These are phyloP conservation scores for Pseudocercospora crystallina DNA, from an alignment of 2,329 filamentous ascomycete species.

Conservation along the genomic window DNA sequence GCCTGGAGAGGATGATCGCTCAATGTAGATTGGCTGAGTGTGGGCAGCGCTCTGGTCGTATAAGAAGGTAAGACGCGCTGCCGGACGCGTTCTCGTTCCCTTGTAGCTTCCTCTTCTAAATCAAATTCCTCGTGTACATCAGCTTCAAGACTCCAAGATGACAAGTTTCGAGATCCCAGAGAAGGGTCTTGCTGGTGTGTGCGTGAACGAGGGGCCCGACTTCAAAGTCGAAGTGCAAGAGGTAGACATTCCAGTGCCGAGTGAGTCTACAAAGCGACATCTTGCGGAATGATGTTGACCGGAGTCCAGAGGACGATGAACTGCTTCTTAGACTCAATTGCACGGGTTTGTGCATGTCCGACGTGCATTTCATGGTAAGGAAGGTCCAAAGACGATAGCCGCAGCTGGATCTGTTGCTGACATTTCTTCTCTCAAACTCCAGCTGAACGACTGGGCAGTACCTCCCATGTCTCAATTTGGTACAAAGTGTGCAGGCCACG, in stretches of 20 bases:
- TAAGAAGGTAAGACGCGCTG: neutral
- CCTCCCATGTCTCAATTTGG: conserved; percentile 46
- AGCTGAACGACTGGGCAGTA: conserved; percentile 50
- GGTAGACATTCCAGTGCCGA: conserved; percentile 51
- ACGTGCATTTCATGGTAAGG: conserved; percentile 55
- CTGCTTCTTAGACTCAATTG: conserved; percentile 58
- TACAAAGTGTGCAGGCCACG: conserved; percentile 43
- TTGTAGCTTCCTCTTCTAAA: neutral
- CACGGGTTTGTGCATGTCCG: conserved; percentile 59
- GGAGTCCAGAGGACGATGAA: conserved; percentile 42
- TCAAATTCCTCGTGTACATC: neutral
- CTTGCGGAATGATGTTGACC: neutral
- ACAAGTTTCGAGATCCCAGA: conserved; percentile 39
- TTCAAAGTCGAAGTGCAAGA: conserved; percentile 50
- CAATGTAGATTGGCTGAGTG: neutral
- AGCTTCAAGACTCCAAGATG: conserved; percentile 2
- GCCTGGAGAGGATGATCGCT: neutral
- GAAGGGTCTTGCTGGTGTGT: conserved; percentile 52
- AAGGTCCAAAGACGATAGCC: too few relatives aligned
- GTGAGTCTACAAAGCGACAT: conserved; percentile 31
- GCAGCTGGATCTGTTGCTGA: neutral
- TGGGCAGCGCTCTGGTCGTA: neutral
- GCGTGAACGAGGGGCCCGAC: conserved; percentile 52
- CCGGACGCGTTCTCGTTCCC: neutral
- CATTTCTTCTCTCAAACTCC: conserved; percentile 39